These are phyloP conservation scores for Blastomyces emzantsi DNA, from an alignment of 2,329 filamentous ascomycete species.

Conservation along the genomic window DNA sequence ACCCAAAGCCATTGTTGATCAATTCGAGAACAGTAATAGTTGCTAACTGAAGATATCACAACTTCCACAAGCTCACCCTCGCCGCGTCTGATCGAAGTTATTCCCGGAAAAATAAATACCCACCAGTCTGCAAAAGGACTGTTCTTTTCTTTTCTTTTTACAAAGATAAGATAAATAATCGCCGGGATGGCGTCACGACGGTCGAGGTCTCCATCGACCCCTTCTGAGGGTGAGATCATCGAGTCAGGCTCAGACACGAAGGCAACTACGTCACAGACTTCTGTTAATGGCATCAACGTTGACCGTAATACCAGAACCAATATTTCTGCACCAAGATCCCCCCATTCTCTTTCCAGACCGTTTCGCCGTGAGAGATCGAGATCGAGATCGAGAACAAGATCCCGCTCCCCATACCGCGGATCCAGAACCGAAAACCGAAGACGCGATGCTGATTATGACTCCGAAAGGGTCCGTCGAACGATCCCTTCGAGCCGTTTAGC, in stretches of 20 bases:
- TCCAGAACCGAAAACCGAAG: conserved; percentile 36
- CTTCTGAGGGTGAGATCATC: conserved; percentile 80
- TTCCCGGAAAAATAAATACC: neutral
- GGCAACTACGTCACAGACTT: conserved; percentile 76
- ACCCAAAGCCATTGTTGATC: conserved; percentile 14
- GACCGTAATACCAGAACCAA: conserved; percentile 82
- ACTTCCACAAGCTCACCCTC: conserved; percentile 13
- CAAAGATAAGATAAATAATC: conserved; percentile 8
- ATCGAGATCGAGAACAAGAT: conserved; percentile 23
- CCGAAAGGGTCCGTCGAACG: conserved; percentile 28
- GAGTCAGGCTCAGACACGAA: conserved; percentile 64
- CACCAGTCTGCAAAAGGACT: neutral
- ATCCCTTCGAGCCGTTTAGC: conserved; percentile 26
- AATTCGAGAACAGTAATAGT: conserved; percentile 13
- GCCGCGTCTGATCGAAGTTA: conserved; percentile 9
- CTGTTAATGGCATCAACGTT: conserved; percentile 71
- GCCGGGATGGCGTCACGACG: conserved; percentile 41
- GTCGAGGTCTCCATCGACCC: conserved; percentile 50
- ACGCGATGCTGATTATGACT: conserved; percentile 31
- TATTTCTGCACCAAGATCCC: conserved; percentile 41
- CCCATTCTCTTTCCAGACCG: conserved; percentile 46
- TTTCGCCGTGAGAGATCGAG: conserved; percentile 53
- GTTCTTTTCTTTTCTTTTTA: neutral
- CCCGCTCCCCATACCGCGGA: conserved; percentile 36
- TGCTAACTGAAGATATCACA: conserved; percentile 29